These are phyloP conservation scores for Clitocybe nebularis DNA, from an alignment of 1,284 basidiomycete genomes.

Conservation along the genomic window DNA sequence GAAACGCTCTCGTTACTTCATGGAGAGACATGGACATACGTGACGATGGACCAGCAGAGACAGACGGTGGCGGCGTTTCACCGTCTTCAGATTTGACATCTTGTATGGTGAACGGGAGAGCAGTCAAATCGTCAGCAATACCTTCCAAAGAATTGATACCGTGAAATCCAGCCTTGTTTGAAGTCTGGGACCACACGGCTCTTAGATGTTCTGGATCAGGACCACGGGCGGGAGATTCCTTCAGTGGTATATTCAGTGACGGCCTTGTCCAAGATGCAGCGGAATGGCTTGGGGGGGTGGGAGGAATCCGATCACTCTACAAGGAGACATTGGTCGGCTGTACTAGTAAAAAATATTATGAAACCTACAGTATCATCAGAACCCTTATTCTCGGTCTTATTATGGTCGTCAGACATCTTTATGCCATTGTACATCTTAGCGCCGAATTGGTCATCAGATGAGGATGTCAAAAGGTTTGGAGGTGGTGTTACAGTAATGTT, in stretches of 20 bases:
- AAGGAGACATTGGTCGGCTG: constrained; percentile 8
- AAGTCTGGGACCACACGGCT: constrained; percentile 78
- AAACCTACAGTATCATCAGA: constrained; percentile 45
- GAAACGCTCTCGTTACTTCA: constrained; percentile 79
- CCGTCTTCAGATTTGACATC: constrained; percentile 81
- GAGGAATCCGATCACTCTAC: constrained; percentile 42
- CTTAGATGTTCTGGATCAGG: constrained; percentile 78
- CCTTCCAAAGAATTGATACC: constrained; percentile 75
- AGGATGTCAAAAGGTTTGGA: constrained; percentile 2
- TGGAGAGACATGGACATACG: constrained; percentile 76
- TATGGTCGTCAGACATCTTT: no score
- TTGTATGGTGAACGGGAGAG: constrained; percentile 71
- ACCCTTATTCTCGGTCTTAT: constrained; percentile 39
- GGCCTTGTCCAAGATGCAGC: constrained; percentile 58
- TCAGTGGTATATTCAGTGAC: constrained; percentile 51
- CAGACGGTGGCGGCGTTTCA: constrained; percentile 68
- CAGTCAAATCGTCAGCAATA: constrained; percentile 73
- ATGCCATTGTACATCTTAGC: no score
- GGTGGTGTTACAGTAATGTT: constrained; percentile 13
- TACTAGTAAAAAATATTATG: not conserved
- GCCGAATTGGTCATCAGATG: constrained; percentile 6
- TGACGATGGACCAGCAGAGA: constrained; percentile 51
- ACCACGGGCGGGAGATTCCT: constrained; percentile 60
- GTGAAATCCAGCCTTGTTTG: constrained; percentile 58
- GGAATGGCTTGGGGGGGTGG: constrained; percentile 48